Percentiles rank a stretch among this genome's conserved stretches.
phyloP scores from a whole-genome alignment of 345 rosid genomes.

The Dipteronia dyeriana region DNA sequence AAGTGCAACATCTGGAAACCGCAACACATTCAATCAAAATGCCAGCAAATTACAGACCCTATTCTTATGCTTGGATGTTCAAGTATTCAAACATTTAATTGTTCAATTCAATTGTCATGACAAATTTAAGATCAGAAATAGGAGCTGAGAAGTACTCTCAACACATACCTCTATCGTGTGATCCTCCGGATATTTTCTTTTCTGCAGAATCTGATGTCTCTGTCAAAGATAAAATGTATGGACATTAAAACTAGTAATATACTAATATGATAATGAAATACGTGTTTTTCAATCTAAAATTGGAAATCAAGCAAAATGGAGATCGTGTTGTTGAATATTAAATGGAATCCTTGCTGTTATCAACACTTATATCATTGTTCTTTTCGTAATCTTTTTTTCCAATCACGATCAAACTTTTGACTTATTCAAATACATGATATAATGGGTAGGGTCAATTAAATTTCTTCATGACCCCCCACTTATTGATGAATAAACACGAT shows the following conservation, averaged over 20 bases:
- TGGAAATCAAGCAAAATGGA: not conserved
- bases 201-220: slow-evolving; percentile 55
- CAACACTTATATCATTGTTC: not conserved
- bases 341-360: not conserved
- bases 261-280: too few relatives aligned
- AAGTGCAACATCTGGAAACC: slow-evolving; percentile 69
- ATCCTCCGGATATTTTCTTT: slow-evolving; percentile 61
- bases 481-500: not conserved
- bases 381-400: not conserved
- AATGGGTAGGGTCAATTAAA: not conserved
- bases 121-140: not conserved
- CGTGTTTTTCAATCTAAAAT: not conserved
- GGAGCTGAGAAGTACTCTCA: not conserved
- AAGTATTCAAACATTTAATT: not conserved
- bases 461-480: not conserved
- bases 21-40: not conserved
- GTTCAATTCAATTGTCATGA: not conserved
- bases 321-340: not conserved
- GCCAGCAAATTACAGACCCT: too few relatives aligned
- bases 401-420: not conserved
- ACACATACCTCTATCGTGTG: slow-evolving; percentile 64
- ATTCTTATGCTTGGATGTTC: not conserved
- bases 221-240: slow-evolving; percentile 27
- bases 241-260: not conserved
- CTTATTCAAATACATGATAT: not conserved